Evolutionary conservation across 495 filamentous ascomycete species (phyloP), one percentile per base, ranked within the genome.

Genomic region (Lasiosphaeriaceae sp.): DNA sequence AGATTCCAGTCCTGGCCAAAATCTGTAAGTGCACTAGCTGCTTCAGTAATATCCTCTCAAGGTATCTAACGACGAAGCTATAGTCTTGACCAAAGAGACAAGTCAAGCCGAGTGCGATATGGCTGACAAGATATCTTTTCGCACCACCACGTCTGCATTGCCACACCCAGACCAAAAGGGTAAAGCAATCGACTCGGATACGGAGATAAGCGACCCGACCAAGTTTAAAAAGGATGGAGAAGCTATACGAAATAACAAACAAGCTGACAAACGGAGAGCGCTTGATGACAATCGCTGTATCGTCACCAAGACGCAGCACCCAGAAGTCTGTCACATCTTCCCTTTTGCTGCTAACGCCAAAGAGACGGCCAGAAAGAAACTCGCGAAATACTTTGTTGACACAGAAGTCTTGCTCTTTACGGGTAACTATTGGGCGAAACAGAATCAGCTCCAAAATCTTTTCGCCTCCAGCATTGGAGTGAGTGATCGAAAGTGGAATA

Each of bases 401-500:
- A n/a, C 43, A 5, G 43, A 8, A 7, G 7, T 7, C 7, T 46
- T 46, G 5, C n/a, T 46, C 16, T 46, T 46, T 21, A 46, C 43
- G 5, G 43, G 43, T 5, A 21, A 46, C n/a, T n/a, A n/a, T 21
- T 46, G 45, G 43, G 24, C 43, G 26, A 19, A n/a, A n/a, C n/a
- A n/a, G n/a, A 20, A 46, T 39, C 39, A 35, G 22, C 22, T 55
- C 22, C 41, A 35, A 39, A n/a, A 35, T 12, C 26, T 55, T 20
- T 55, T 55, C 43, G n/a, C 12, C 16, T 47, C 23, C 43, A 39
- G 43, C 21, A 20, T 26, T 23, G 52, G 43, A 47, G 52, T 55
- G 16, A 55, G 52, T 43, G 52, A 48, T 48, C 41, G 29, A 37
- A 39, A 55, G 35, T 55, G 52, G 52, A 55, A 55, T 39, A 47